Base-by-base conservation (phyloP, 2,329 filamentous ascomycete species). In the Exophiala dermatitidis region DNA sequence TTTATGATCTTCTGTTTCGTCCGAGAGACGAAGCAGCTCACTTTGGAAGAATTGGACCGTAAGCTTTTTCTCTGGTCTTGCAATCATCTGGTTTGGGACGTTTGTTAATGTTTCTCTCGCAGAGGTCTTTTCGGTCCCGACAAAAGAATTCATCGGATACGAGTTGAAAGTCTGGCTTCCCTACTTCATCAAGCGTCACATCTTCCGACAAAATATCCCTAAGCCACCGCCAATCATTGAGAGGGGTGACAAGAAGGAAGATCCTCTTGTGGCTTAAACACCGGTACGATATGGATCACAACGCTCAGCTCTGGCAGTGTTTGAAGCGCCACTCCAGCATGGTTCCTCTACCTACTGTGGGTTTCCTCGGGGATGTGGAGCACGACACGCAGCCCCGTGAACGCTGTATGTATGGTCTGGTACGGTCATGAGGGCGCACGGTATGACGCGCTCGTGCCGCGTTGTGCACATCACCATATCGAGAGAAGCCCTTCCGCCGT, bases 1-100 rank as follows among this genome's bases (percentile, higher is more conserved):
- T 58, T 77, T 52, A 65, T 79, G 46, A 74, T 78, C 10, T 66
- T 78, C 53, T 63, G 78, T 9, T 78, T 77, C 61, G 64, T 79
- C 41, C 75, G 75, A 0, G 76, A 79, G 61, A 76, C 74, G 1
- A 76, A 76, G 54, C 53, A 57, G 51, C 62, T 72, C 6, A 74
- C 71, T 2, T 63, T 74, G 3, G 72, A 74, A 53, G 72, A 74
- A 59, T 62, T 78, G 37, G 76, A 78, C 48, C 73, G 38, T 45
- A 44, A 38, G 43, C 40, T 42, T 32, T 36, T 9, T 5, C 28
- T 40, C 9, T 29, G 19, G 8, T 33, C 26, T 7, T 36, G 6
- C n/a, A 19, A 47, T 3, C 19, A 12, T n/a, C 36, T 12, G 3
- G 5, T 6, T 2, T 6, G 5, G 6, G 5, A 1, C 6, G 1